Conservation (phyloP, 257 asterid genomes). For the Solanum chiquidenum region DNA sequence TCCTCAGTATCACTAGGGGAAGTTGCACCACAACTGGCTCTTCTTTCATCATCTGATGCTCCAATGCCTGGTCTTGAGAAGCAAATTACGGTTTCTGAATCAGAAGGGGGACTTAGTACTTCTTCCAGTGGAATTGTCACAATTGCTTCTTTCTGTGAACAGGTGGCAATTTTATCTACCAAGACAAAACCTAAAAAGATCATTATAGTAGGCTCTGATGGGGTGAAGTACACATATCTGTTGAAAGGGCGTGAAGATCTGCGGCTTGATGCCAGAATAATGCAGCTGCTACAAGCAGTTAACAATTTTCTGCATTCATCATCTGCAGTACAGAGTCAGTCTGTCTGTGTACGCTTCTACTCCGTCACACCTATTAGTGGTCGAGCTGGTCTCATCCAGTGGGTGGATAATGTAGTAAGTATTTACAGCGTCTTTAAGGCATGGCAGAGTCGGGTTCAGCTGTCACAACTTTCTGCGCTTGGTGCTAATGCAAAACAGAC, state of each 20-base stretch:
- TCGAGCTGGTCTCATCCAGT: constrained; percentile 97
- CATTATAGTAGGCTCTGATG: constrained; percentile 81
- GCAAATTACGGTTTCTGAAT: constrained; percentile 49
- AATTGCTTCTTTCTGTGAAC: constrained; percentile 70
- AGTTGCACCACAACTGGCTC: constrained; percentile 92
- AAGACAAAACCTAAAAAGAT: constrained; percentile 95
- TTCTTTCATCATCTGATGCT: constrained; percentile 66
- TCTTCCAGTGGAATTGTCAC: constrained; percentile 56
- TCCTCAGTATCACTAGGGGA: constrained; percentile 76
- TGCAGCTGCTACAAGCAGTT: constrained; percentile 94
- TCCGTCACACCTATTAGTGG: constrained; percentile 98
- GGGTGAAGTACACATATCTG: constrained; percentile 82
- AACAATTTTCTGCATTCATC: constrained; percentile 81
- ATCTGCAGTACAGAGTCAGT: constrained; percentile 55
- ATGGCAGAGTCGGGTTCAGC: constrained; percentile 86
- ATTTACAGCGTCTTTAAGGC: constrained; percentile 89
- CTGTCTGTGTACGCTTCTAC: constrained; percentile 76
- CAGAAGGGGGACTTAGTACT: constrained; percentile 34
- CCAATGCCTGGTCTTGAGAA: constrained; percentile 99
- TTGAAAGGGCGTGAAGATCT: constrained; percentile 98
- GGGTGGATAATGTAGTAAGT: constrained; percentile 92
- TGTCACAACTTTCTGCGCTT: constrained; percentile 53
- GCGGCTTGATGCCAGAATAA: constrained; percentile 98
- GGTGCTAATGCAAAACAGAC: constrained; percentile 49
- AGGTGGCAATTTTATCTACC: constrained; percentile 72